Conservation (phyloP, 1,139 yeast genomes). For the Kodamaea anthophila region DNA sequence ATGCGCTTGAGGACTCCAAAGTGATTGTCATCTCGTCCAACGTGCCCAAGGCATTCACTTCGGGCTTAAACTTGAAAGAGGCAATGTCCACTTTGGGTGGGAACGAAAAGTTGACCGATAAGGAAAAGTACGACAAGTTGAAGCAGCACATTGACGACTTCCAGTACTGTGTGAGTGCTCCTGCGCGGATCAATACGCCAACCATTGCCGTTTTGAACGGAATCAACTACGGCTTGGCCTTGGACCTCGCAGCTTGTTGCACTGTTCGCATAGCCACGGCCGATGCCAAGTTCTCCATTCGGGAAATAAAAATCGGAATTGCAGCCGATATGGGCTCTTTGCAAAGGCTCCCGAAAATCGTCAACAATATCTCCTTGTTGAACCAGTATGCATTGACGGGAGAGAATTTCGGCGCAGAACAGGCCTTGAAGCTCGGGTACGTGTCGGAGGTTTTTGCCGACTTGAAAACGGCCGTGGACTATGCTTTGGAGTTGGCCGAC, state of each 20-base stretch:
- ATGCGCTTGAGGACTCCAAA: slow-evolving; percentile 39
- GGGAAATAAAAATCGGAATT: slow-evolving; percentile 70
- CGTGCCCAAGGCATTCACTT: slow-evolving; percentile 50
- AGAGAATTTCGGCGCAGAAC: slow-evolving; percentile 46
- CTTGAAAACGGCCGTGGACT: slow-evolving; percentile 43
- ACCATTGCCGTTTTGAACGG: slow-evolving; percentile 47
- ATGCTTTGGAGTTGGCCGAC: slow-evolving; percentile 47
- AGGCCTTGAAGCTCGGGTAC: slow-evolving; percentile 52
- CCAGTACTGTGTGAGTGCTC: slow-evolving; percentile 49
- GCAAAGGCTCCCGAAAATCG: slow-evolving; percentile 57
- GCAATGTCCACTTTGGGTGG: slow-evolving; percentile 18
- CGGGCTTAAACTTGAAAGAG: slow-evolving; percentile 59
- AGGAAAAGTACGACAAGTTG: slow-evolving; percentile 19
- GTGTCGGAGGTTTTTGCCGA: slow-evolving; percentile 43
- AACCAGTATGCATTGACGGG: slow-evolving; percentile 64
- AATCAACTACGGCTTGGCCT: slow-evolving; percentile 53
- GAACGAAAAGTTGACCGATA: slow-evolving; percentile 2
- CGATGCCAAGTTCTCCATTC: slow-evolving; percentile 52
- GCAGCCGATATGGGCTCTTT: slow-evolving; percentile 78
- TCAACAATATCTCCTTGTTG: slow-evolving; percentile 53
- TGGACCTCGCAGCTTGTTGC: slow-evolving; percentile 58
- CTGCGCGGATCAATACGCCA: slow-evolving; percentile 43
- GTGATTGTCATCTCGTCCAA: slow-evolving; percentile 54
- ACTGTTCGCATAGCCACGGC: slow-evolving; percentile 54
- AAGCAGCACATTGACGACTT: slow-evolving; percentile 47